Evolutionary conservation across 371 early-diverging fungal genomes (phyloP), one percentile per base, ranked within the genome.

Genomic region (Mucor circinelloides): DNA sequence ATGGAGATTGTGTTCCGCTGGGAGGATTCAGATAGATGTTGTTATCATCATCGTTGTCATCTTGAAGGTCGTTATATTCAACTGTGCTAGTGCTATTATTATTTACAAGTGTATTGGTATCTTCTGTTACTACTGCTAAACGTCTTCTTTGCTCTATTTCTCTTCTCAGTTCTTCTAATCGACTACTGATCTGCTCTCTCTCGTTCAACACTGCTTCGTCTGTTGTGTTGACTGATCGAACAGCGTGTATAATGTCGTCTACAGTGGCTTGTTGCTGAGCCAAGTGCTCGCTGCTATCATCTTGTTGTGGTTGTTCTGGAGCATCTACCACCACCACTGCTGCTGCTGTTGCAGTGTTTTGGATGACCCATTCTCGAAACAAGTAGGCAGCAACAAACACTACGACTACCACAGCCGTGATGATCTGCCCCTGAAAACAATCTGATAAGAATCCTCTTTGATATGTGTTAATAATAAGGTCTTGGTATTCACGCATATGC

Each of bases 281-380:
- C 23, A 62, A 19, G 3, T 48, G 34, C 6, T 54, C 15, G 23
- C 12, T 12, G 28, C 19, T 65, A 38, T 44, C 32, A 19, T 32
- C n/a, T n/a, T 44, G 19, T 9, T 17, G 31, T 21, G 9, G 3
- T 25, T 57, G 32, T n/a, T 28, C 58, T 21, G 28, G 32, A 2
- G 19, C 10, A 34, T 36, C 58, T 21, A 36, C 21, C 19, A 7
- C 34, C 3, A 7, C 13, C 32, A 9, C 34, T 21, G 34, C 31
- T 31, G 15, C n/a, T 17, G 19, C 10, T 17, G 52, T 10, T 28
- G 60, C 30, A 3, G 90, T 89, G 60, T 94, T 92, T 68, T 91
- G 87, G 25, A 90, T 76, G 19, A 96, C 88, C 90, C 94, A 95
- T 76, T 96, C 97, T 19, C 93, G 89, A 54, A 95, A 74, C 31